Base-by-base conservation (phyloP, 208 protist genomes). In the Leishmania arabica region DNA sequence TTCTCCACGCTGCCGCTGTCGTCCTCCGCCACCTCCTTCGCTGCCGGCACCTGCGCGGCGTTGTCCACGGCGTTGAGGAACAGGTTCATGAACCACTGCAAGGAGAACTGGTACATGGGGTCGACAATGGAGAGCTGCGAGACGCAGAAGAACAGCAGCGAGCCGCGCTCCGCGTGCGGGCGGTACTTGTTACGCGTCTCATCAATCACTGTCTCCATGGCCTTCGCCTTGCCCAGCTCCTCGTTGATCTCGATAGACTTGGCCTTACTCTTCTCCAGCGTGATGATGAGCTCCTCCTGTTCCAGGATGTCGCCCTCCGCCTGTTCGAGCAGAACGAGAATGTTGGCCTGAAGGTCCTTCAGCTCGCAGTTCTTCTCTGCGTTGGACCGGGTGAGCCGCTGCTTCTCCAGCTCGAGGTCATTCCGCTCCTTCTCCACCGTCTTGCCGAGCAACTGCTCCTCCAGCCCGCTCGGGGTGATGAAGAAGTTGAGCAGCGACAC, bases 401-500 rank as follows among this genome's bases (percentile, higher is more conserved):
- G 97, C 91, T 99, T 99, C 83, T 97, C 91, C 80, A 98, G 91
- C 89, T 99, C 98, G 42, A 99, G 86, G 84, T 99, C 98, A 74
- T 96, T 99, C 60, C 98, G 91, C 93, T 99, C 99, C 83, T 99
- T 98, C 76, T 97, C 98, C 24, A 99, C 99, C 34, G 99, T 98
- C 72, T 98, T 96, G 53, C 92, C 98, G 9, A 99, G 92, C 70
- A 99, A 83, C 85, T 99, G 99, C 85, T 99, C 98, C 86, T 99
- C 97, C 37, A 99, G 85, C 49, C 99, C 99, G 76, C 86, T 93
- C 47, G 92, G 95, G 42, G 99, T 99, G 81, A 99, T 99, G 84
- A 99, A 99, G 91, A 99, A 99, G 90, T 99, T 99, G 17, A 99
- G 88, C 74, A 99, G 86, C 37, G 97, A 99, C 54, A 99, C 98